Conservation (phyloP, 805 yeast genomes). For the Monosporozyma solicola region DNA sequence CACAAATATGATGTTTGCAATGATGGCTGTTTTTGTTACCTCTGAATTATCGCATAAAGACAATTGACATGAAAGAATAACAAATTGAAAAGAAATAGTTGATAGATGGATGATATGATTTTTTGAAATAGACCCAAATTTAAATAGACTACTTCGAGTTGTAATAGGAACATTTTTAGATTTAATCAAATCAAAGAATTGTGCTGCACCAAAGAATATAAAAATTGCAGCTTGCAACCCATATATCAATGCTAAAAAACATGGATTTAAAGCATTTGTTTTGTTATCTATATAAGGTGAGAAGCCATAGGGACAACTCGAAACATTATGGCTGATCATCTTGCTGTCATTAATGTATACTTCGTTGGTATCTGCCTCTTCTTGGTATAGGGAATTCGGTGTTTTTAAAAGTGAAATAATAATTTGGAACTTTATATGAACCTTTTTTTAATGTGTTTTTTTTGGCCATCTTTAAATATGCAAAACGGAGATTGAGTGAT, state of each 20-base stretch:
- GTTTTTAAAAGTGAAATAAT: background rate
- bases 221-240: constrained; percentile 11
- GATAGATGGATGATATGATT: constrained; percentile 17
- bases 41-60: constrained; percentile 5
- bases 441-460: background rate
- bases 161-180: constrained; percentile 15
- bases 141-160: constrained; percentile 6
- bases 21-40: constrained; percentile 8
- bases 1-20: constrained; percentile 15
- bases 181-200: constrained; percentile 11
- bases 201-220: constrained; percentile 16
- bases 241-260: constrained; percentile 22
- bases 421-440: background rate
- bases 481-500: background rate
- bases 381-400: background rate
- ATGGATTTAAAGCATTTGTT: constrained; percentile 30
- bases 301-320: constrained; percentile 9
- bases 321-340: background rate
- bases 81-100: constrained; percentile 15
- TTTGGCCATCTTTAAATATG: background rate
- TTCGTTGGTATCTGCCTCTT: background rate
- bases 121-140: constrained; percentile 8
- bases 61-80: constrained; percentile 9
- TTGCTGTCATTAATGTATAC: background rate
- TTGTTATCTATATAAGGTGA: constrained; percentile 29